These are phyloP conservation scores for Collybia nuda DNA, from an alignment of 768 basidiomycete species.

Conservation along the genomic window DNA sequence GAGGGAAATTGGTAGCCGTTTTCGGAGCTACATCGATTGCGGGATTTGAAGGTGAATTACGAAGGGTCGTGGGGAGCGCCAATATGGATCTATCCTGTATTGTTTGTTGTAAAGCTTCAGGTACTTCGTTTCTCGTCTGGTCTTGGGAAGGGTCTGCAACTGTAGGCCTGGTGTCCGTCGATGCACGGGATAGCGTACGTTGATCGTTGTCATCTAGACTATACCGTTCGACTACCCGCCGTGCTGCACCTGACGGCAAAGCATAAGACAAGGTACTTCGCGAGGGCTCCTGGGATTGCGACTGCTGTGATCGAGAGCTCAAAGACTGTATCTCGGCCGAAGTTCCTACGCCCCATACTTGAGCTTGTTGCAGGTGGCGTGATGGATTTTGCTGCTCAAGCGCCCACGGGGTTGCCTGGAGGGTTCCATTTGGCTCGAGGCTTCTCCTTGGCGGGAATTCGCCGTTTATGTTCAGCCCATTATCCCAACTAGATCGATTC, in stretches of 20 bases:
- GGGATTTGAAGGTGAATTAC: conserved; percentile 44
- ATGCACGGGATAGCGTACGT: conserved; percentile 31
- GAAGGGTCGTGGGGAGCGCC: conserved; percentile 39
- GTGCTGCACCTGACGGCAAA: conserved; percentile 40
- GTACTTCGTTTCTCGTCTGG: conserved; percentile 21
- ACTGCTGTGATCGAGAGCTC: conserved; percentile 28
- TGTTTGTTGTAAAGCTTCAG: conserved; percentile 19
- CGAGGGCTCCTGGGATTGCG: conserved; percentile 33
- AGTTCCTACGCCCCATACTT: conserved; percentile 19
- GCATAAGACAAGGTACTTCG: conserved; percentile 44
- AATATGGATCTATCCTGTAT: conserved; percentile 19
- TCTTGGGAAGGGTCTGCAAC: conserved; percentile 28
- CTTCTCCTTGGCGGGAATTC: conserved; percentile 12
- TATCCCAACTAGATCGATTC: conserved; percentile 26
- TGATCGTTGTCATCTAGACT: conserved; percentile 47
- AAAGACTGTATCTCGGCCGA: conserved; percentile 30
- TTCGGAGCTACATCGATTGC: conserved; percentile 30
- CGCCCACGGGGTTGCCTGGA: conserved; percentile 17
- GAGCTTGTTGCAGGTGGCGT: conserved; percentile 17
- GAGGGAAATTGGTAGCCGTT: conserved; percentile 33
- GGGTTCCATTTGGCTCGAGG: conserved; percentile 14
- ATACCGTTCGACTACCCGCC: conserved; percentile 51
- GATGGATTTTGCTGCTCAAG: conserved; percentile 21
- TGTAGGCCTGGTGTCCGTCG: conserved; percentile 31
- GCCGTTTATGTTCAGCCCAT: conserved; percentile 13